These are phyloP conservation scores for Skeletonema tropicum DNA, from an alignment of 108 stramenopile species.

Conservation along the genomic window DNA sequence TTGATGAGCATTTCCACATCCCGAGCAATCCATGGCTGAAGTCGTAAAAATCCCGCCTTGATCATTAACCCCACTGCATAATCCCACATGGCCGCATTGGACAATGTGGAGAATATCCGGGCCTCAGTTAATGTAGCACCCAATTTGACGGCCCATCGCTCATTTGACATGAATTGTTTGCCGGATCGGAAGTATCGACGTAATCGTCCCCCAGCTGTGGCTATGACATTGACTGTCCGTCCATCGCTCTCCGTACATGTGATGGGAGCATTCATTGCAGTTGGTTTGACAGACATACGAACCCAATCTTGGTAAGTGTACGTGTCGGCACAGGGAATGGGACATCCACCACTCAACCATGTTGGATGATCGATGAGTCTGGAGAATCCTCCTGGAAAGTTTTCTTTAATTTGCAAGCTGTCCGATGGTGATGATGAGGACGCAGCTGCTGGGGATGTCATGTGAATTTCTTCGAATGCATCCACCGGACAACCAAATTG, in stretches of 20 bases:
- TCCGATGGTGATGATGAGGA: background rate
- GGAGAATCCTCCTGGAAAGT: slow-evolving; percentile 35
- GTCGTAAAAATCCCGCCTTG: slow-evolving; percentile 25
- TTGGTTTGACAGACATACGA: background rate
- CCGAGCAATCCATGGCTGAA: slow-evolving; percentile 36
- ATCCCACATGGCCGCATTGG: slow-evolving; percentile 7
- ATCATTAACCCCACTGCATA: slow-evolving; percentile 23
- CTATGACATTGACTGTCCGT: slow-evolving; percentile 17
- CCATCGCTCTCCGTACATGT: slow-evolving; percentile 16
- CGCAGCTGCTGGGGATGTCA: slow-evolving; percentile 17
- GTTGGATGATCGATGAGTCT: slow-evolving; percentile 35
- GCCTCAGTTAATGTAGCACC: slow-evolving; percentile 18
- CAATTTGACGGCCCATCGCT: slow-evolving; percentile 24
- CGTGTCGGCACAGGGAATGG: slow-evolving; percentile 26
- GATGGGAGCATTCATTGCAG: background rate
- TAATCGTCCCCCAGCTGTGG: background rate
- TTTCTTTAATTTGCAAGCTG: background rate
- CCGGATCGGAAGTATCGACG: slow-evolving; percentile 13
- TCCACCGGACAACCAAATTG: slow-evolving; percentile 47
- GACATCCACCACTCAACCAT: slow-evolving; percentile 32
- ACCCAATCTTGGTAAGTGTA: slow-evolving; percentile 26
- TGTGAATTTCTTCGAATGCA: slow-evolving; percentile 9
- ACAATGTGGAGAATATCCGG: slow-evolving; percentile 5
- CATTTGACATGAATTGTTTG: background rate
- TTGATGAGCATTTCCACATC: slow-evolving; percentile 25